A percentile compares a stretch with the other conserved stretches of the same genome.
Conservation (phyloP, 805 yeast genomes). For the Phaffomyces opuntiae region DNA sequence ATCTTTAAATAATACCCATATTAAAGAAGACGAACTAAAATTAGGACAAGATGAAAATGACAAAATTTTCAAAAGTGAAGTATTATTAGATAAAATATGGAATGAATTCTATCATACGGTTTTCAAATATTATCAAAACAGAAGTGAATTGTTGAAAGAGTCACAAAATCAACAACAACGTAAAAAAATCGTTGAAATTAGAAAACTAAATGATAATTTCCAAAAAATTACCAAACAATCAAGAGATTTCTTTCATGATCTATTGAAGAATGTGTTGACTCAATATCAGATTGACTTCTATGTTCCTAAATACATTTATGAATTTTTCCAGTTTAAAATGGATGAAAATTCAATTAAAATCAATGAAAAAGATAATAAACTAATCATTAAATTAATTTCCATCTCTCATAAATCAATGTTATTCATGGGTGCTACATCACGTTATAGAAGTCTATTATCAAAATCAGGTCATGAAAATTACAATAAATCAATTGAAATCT, state of each 20-base stretch:
- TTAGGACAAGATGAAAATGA: conserved; percentile 15
- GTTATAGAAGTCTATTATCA: conserved; percentile 42
- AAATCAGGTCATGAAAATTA: conserved; percentile 33
- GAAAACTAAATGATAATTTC: conserved; percentile 48
- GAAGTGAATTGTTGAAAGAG: conserved; percentile 8
- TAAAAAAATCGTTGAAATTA: conserved; percentile 39
- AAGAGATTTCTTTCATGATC: conserved; percentile 37
- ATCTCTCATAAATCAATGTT: conserved; percentile 43
- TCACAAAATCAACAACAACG: conserved; percentile 12
- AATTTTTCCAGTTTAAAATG: conserved; percentile 6
- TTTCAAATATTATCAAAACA: conserved; percentile 38
- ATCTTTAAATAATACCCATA: conserved; percentile 1
- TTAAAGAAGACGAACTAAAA: background rate
- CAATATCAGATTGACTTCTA: conserved; percentile 29
- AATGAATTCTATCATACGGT: conserved; percentile 56
- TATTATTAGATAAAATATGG: conserved; percentile 50
- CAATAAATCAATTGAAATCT: conserved; percentile 37
- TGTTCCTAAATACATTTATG: conserved; percentile 15
- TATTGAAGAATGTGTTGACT: conserved; percentile 35
- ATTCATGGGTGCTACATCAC: conserved; percentile 50
- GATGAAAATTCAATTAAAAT: conserved; percentile 8
- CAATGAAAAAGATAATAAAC: conserved; percentile 5
- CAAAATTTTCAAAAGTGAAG: conserved; percentile 5
- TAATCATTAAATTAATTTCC: conserved; percentile 28
- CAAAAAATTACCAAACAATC: conserved; percentile 42